These are phyloP conservation scores for Colletotrichum echinochloae DNA, from an alignment of 2,329 filamentous ascomycete genomes.

Conservation along the genomic window DNA sequence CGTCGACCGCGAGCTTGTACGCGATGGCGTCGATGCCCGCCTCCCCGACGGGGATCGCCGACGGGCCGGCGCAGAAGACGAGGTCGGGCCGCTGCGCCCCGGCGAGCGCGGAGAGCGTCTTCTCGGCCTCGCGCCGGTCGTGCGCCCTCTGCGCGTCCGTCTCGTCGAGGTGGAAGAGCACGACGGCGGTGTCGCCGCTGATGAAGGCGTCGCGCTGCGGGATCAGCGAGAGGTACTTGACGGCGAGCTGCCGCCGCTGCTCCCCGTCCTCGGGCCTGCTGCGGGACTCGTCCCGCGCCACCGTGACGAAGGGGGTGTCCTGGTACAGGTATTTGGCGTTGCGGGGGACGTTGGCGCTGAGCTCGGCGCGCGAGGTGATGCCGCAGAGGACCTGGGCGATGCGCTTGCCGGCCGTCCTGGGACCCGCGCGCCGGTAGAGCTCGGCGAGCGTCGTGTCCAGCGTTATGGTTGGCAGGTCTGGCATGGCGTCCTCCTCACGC, in stretches of 20 bases:
- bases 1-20: slow-evolving; percentile 48
- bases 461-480: slow-evolving; percentile 47
- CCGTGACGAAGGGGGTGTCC: slow-evolving; percentile 48
- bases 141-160: slow-evolving; percentile 43
- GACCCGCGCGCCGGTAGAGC: slow-evolving; percentile 48
- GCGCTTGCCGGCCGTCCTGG: slow-evolving; percentile 42
- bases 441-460: slow-evolving; percentile 52
- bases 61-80: slow-evolving; percentile 49
- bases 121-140: slow-evolving; percentile 47
- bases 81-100: slow-evolving; percentile 47
- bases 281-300: slow-evolving; percentile 31
- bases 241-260: slow-evolving; percentile 43
- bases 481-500: neutral
- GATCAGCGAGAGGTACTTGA: slow-evolving; percentile 53
- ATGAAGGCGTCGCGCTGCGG: slow-evolving; percentile 53
- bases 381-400: slow-evolving; percentile 49
- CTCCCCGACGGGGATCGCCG: slow-evolving; percentile 44
- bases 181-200: slow-evolving; percentile 43
- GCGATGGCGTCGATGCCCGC: slow-evolving; percentile 47
- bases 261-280: slow-evolving; percentile 18
- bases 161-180: slow-evolving; percentile 49
- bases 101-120: slow-evolving; percentile 47
- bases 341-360: slow-evolving; percentile 47
- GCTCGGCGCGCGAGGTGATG: slow-evolving; percentile 44
- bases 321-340: slow-evolving; percentile 54